Conservation (phyloP, 83 land plant genomes). For the Larix sibirica region DNA sequence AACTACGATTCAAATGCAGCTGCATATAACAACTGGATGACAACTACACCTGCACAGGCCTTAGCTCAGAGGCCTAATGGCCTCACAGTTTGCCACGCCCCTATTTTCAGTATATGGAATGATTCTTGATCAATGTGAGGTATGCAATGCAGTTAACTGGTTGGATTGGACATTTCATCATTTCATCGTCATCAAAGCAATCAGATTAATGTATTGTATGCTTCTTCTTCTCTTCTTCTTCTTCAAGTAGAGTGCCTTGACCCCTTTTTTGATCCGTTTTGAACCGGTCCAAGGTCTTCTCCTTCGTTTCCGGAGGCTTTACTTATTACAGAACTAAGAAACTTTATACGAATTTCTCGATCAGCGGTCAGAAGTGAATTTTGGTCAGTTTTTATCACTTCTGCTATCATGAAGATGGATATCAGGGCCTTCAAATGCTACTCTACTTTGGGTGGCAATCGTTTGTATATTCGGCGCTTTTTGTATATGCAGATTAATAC, state of each 20-base stretch:
- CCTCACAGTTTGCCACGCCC: conserved; percentile 34
- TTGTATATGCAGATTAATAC: conserved; percentile 12
- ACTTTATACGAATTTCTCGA: not conserved
- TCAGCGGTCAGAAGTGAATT: conserved; percentile 11
- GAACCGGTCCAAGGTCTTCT: conserved; percentile 3
- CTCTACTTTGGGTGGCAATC: not conserved
- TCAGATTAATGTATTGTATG: no score
- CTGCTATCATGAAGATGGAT: conserved; percentile 4
- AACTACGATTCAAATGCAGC: conserved; percentile 14
- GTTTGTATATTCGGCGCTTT: conserved; percentile 15
- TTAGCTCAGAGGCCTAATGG: conserved; percentile 23
- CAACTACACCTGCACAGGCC: conserved; percentile 26
- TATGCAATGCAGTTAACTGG: not conserved
- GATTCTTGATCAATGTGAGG: conserved; percentile 30
- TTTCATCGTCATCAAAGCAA: no score
- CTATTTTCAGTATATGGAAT: conserved; percentile 58
- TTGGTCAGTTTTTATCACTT: conserved; percentile 12
- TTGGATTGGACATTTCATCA: no score
- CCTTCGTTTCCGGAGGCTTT: not conserved
- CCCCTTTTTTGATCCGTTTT: not conserved
- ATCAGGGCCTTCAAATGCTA: not conserved
- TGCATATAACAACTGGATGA: conserved; percentile 32
- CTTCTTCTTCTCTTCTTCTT: not conserved
- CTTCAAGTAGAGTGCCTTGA: not conserved
- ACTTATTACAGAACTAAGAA: not conserved